These are phyloP conservation scores for Gossypium anomalum DNA, from an alignment of 345 rosid genomes.

Conservation along the genomic window DNA sequence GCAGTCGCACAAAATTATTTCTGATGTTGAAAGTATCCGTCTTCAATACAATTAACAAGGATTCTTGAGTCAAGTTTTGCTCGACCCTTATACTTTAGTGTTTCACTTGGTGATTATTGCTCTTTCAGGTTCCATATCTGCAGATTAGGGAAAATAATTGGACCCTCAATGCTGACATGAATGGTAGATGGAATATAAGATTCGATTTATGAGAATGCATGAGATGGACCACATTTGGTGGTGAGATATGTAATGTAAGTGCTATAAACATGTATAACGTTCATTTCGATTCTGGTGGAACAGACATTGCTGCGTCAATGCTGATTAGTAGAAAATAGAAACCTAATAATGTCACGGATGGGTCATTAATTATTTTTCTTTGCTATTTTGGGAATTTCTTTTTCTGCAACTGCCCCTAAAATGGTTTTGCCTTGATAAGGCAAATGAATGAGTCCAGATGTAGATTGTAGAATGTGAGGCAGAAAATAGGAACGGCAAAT, in stretches of 20 bases:
- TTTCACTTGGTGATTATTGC: background rate
- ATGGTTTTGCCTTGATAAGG: background rate
- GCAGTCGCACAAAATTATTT: background rate
- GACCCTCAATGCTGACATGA: conserved; percentile 73
- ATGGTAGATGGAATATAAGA: conserved; percentile 81
- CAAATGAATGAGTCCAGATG: background rate
- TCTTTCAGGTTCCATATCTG: conserved; percentile 70
- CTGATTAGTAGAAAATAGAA: background rate
- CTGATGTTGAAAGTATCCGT: background rate
- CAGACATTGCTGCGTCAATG: background rate
- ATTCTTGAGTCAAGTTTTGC: background rate
- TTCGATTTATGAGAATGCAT: conserved; percentile 48
- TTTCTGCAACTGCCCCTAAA: background rate
- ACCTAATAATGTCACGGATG: conserved; percentile 1
- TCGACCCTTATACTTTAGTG: background rate
- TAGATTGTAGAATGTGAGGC: background rate
- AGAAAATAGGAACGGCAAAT: background rate
- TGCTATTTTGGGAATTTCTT: background rate
- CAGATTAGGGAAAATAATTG: conserved; percentile 91
- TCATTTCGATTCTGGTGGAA: conserved; percentile 9
- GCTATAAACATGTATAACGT: background rate
- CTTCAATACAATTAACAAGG: background rate
- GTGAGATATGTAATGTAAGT: conserved; percentile 14
- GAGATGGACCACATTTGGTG: conserved; percentile 8
- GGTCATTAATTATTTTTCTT: background rate